Evolutionary conservation across 768 basidiomycete species (phyloP).

Genomic region (Termitomyces bulborhizus): DNA sequence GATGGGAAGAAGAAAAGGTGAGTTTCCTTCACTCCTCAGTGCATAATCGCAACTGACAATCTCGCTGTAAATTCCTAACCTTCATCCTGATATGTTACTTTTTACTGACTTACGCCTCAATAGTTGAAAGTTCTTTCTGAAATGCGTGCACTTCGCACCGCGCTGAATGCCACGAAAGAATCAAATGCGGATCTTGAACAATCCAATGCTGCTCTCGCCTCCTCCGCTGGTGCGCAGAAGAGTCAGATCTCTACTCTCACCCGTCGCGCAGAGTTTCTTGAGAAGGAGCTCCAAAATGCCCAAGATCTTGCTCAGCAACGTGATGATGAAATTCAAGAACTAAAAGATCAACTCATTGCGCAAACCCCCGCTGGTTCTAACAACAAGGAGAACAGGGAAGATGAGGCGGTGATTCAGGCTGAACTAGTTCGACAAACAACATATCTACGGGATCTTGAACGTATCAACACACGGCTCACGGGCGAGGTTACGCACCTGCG

Average conservation of each 20-base stretch:
- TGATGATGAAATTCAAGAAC: not conserved
- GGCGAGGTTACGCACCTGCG: slow-evolving; percentile 48
- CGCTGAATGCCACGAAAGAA: slow-evolving; percentile 45
- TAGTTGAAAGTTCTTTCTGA: slow-evolving; percentile 48
- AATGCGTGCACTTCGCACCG: slow-evolving; percentile 42
- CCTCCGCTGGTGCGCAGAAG: slow-evolving; percentile 44
- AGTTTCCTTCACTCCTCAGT: slow-evolving; percentile 7
- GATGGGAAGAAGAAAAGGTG: slow-evolving; percentile 57
- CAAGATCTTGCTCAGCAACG: slow-evolving; percentile 43
- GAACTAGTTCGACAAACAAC: slow-evolving; percentile 63
- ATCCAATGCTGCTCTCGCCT: slow-evolving; percentile 40
- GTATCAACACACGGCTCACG: slow-evolving; percentile 47
- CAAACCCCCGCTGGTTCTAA: slow-evolving; percentile 6
- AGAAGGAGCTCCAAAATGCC: slow-evolving; percentile 39
- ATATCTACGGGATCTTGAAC: slow-evolving; percentile 56
- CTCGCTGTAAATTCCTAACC: too few relatives aligned
- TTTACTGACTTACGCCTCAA: not conserved
- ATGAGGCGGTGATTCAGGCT: slow-evolving; percentile 57
- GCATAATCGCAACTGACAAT: too few relatives aligned
- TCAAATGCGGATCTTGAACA: slow-evolving; percentile 60
- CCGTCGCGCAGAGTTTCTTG: slow-evolving; percentile 39
- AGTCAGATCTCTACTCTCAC: slow-evolving; percentile 43
- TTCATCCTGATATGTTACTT: not conserved
- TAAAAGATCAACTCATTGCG: not conserved
- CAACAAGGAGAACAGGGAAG: slow-evolving; percentile 36